Base-by-base conservation (phyloP, 1,284 basidiomycete genomes). In the Papiliotrema nemorosa region DNA sequence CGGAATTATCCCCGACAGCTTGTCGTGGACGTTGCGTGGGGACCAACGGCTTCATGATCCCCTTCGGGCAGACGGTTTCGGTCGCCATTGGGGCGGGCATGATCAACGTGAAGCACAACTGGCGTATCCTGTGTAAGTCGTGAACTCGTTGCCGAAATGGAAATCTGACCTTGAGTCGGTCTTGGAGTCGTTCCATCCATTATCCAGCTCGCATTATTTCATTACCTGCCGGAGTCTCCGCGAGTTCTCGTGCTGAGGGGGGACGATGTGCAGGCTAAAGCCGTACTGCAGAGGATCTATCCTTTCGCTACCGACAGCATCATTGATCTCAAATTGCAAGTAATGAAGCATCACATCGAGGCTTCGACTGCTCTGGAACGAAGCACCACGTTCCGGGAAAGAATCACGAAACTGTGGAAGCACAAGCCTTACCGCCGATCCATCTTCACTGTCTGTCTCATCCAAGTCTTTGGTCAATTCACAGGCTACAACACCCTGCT, bases 211-310 rank as follows among this genome's bases (percentile, higher is more conserved):
- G 26, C 3, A 47, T 54, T 43, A 25, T 35, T 73, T 44, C 68
- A 72, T 59, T 72, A 53, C 51, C 61, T 71, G 43, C 66, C 67
- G 29, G 69, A 73, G 47, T 70, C 68, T 0, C 70, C 69, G 5
- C 65, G 69, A 37, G 60, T 69, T 45, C 52, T 69, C 33, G 51
- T 70, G 42, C 58, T 62, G 36, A 58, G 59, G 14, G 59, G 57
- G 21, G 25, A 60, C 13, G 39, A 40, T 16, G 64, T 64, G 5
- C 39, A 60, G 27, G 69, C 70, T 13, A 50, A 52, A 10, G 47
- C 37, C 3, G 54, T 55, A 0, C 50, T 70, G 22, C 36, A 50
- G 10, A 45, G 52, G 10, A 64, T 72, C 48, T 72, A 73, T 46
- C 53, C 52, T 0, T 39, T 37, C 16, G 67, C 65, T 7, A 56